Evolutionary conservation across 257 asterid genomes (phyloP), one percentile per base, ranked within the genome.

Genomic region (Salvia splendens): DNA sequence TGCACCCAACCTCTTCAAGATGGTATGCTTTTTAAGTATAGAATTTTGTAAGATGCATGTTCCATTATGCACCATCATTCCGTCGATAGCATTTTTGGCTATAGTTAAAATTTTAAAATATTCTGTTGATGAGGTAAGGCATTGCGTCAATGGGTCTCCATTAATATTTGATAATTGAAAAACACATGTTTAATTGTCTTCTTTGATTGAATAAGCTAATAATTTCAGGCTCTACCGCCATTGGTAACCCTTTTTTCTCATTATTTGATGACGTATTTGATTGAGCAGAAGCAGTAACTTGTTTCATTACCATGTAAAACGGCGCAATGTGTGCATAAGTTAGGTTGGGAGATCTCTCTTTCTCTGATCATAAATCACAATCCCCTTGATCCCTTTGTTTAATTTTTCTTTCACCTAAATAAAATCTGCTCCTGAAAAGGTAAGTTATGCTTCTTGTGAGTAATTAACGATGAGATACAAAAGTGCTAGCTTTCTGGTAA

Each of bases 1-100:
- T 93, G 99, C 75, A 80, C 81, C 0, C 77, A 71, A 50, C 99
- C 99, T 62, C 89, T 81, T 65, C 95, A 90, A 82, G 96, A 90
- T 76, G 99, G 99, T 93, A 87, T 49, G 15, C 2, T 57, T 51
- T 42, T 56, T 28, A 9, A n/a, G 12, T 14, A 38, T 50, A 1
- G 57, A 24, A 24, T 46, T 47, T 60, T 28, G 55, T 66, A 47
- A 67, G 28, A 14, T 24, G 50, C 33, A 54, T 47, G 60, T 58
- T 35, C n/a, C 48, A 3, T 64, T 68, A 8, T 10, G 15, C 45
- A 33, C 53, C 17, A 41, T 61, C 38, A 11, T 71, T 66, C 53
- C 69, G 30, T 16, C 4, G 2, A 2, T 35, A 68, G 54, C 53
- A 15, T 54, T 6, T 24, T 24, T 24, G 36, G 47, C 36, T 45